A percentile compares a stretch with the other conserved stretches of the same genome.
Conservation (phyloP, 225 moss, liverwort and hornwort genomes). For the Marchantia polymorpha region DNA sequence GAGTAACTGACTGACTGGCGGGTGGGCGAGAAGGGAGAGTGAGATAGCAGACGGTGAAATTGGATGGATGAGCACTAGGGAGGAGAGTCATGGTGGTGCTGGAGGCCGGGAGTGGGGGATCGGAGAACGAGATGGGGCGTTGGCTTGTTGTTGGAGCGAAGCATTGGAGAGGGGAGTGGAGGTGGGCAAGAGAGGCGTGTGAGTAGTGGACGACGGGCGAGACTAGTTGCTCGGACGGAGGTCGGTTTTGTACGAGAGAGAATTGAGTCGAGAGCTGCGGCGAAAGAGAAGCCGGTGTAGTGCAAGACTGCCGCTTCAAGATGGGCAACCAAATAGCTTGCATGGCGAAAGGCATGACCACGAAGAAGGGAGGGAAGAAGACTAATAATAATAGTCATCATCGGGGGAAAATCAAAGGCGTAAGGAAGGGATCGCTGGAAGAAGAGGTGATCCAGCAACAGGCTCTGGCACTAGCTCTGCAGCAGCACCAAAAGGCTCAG, state of each 20-base stretch:
- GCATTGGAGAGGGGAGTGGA: not conserved
- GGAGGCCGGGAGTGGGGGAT: not conserved
- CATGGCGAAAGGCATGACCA: constrained; percentile 37
- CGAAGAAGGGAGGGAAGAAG: constrained; percentile 53
- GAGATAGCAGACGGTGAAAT: not conserved
- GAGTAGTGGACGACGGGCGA: not conserved
- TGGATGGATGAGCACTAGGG: constrained; percentile 6
- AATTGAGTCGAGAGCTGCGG: not conserved
- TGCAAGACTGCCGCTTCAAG: not conserved
- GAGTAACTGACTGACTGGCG: not conserved
- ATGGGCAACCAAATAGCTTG: constrained; percentile 81
- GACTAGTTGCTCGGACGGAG: not conserved
- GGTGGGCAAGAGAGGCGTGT: not conserved
- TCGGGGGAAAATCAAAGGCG: constrained; percentile 51
- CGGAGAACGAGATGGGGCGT: not conserved
- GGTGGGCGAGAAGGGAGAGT: not conserved
- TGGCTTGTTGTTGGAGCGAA: not conserved
- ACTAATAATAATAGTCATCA: constrained; percentile 23
- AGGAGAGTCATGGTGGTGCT: constrained; percentile 2
- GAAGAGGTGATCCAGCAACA: constrained; percentile 87
- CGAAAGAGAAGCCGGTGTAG: not conserved
- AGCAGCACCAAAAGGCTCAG: constrained; percentile 97
- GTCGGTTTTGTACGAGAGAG: not conserved
- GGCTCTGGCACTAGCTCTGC: constrained; percentile 73
- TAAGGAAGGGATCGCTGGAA: constrained; percentile 61